Percentiles rank a stretch among this genome's conserved stretches.
Evolutionary conservation across 2,329 filamentous ascomycete genomes (phyloP).

Genomic region (Truncatella angustata): DNA sequence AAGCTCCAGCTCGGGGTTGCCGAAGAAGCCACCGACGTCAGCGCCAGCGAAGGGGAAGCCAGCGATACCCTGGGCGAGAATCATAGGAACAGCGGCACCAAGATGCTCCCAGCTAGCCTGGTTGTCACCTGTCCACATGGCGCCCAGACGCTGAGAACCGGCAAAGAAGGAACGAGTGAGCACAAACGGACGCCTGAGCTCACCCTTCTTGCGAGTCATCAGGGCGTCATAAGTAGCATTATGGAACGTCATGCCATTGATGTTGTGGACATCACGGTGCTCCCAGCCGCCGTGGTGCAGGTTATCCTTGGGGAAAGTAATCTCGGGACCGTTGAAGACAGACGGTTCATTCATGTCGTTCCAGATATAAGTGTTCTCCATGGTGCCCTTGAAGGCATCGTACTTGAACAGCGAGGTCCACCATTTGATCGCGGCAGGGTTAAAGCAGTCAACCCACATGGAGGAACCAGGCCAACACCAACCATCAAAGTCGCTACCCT

Average conservation of each 20-base stretch:
- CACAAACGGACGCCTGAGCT: conserved; percentile 82
- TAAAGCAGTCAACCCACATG: conserved; percentile 95
- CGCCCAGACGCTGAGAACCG: conserved; percentile 83
- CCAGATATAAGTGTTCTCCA: conserved; percentile 90
- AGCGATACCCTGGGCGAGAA: conserved; percentile 86
- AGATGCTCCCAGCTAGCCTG: conserved; percentile 91
- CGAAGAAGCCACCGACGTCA: conserved; percentile 97
- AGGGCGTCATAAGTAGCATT: conserved; percentile 91
- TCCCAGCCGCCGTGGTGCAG: conserved; percentile 90
- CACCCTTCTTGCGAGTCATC: conserved; percentile 80
- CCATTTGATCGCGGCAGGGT: conserved; percentile 86
- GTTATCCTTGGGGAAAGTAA: conserved; percentile 99
- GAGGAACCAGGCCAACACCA: conserved; percentile 99
- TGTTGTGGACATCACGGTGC: conserved; percentile 92
- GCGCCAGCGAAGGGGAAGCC: conserved; percentile 94
- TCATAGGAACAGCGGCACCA: conserved; percentile 87
- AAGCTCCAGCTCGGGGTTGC: conserved; percentile 90
- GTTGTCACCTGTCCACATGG: conserved; percentile 99
- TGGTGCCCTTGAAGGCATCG: conserved; percentile 80
- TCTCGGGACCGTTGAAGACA: conserved; percentile 97
- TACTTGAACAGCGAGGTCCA: conserved; percentile 90
- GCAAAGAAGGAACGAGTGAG: conserved; percentile 91
- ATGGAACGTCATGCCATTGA: conserved; percentile 93
- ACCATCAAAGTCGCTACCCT: conserved; percentile 84
- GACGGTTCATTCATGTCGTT: conserved; percentile 99